phyloP scores from a whole-genome alignment of 164 flowering plant genomes.

The Umbellularia californica region DNA sequence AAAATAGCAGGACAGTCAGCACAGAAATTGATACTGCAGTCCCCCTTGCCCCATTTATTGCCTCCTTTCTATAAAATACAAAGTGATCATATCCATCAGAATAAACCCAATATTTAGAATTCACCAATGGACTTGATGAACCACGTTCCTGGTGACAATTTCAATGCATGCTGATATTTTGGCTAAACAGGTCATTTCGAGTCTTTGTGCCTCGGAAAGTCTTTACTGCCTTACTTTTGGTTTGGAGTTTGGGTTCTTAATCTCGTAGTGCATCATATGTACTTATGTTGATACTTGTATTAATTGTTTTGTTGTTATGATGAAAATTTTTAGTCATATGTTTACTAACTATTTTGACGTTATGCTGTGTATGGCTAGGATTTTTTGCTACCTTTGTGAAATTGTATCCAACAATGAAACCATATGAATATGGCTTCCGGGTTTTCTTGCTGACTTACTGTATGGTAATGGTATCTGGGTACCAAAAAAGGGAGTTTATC shows the following conservation, averaged over 20 bases:
- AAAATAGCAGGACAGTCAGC: not conserved
- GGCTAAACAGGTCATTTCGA: too few species aligned
- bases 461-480: slow-evolving; percentile 69
- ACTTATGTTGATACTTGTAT: not conserved
- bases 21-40: not conserved
- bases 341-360: not conserved
- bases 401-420: slow-evolving; percentile 71
- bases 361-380: slow-evolving; percentile 25
- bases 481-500: slow-evolving; percentile 47
- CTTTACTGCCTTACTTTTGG: too few species aligned
- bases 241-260: not conserved
- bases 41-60: too few species aligned
- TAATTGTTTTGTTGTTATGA: not conserved
- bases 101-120: too few species aligned
- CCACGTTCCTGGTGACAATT: too few species aligned
- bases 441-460: slow-evolving; percentile 84
- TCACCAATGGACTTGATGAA: too few species aligned
- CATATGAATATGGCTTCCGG: slow-evolving; percentile 86
- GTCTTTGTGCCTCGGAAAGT: too few species aligned
- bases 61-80: too few species aligned
- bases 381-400: slow-evolving; percentile 52
- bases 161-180: too few species aligned
- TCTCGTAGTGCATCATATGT: not conserved
- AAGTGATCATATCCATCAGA: too few species aligned
- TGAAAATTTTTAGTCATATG: too few species aligned